Conservation (phyloP, 176 grass and related monocot species). For the Carex cristatella region DNA sequence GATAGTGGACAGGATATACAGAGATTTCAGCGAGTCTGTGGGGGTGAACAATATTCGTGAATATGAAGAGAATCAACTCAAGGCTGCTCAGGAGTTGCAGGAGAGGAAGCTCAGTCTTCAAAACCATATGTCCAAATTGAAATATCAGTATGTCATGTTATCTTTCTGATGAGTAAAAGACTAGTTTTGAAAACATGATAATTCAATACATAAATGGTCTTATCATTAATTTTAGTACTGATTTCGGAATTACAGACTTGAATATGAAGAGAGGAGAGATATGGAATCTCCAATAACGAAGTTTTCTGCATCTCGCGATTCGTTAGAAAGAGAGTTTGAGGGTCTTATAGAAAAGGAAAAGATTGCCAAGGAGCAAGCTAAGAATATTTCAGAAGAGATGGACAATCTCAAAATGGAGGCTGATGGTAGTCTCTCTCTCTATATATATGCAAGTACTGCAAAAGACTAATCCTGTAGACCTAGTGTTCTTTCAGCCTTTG, state of each 20-base stretch:
- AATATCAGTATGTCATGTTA: slow-evolving; percentile 81
- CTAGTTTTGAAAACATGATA: not conserved
- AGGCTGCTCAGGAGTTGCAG: slow-evolving; percentile 72
- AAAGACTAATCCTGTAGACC: not conserved
- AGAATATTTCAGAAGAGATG: slow-evolving; percentile 66
- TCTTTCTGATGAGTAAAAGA: not conserved
- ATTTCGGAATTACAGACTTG: slow-evolving; percentile 54
- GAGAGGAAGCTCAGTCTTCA: slow-evolving; percentile 73
- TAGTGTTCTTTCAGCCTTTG: not conserved
- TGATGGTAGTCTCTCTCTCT: slow-evolving; percentile 51
- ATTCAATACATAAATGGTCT: slow-evolving; percentile 16
- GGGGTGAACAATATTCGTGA: slow-evolving; percentile 95
- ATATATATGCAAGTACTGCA: not conserved
- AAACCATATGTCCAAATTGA: slow-evolving; percentile 98
- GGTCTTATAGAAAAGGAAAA: slow-evolving; percentile 62
- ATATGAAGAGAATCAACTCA: slow-evolving; percentile 95
- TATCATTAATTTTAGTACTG: not conserved
- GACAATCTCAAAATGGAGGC: slow-evolving; percentile 68
- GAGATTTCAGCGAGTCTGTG: slow-evolving; percentile 87
- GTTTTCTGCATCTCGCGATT: slow-evolving; percentile 46
- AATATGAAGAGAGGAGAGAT: slow-evolving; percentile 97
- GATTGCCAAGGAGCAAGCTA: slow-evolving; percentile 51
- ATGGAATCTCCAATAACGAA: slow-evolving; percentile 69
- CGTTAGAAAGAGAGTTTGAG: slow-evolving; percentile 77
- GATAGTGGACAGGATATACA: slow-evolving; percentile 89